Evolutionary conservation across 305 asterid species (phyloP).

Genomic region (Solanum chacoense): DNA sequence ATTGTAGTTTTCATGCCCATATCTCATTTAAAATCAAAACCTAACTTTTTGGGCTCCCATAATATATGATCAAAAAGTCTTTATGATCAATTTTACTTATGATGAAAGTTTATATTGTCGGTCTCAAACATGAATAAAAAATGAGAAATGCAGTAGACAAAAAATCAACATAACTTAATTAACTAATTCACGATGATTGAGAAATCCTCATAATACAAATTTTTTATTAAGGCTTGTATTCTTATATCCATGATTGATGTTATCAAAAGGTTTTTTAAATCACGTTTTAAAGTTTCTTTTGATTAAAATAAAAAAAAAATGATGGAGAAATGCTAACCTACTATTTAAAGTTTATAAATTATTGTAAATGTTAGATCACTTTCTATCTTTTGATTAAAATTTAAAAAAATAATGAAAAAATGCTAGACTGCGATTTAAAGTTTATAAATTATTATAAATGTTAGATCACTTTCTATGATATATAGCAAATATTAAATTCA

Average conservation of each 20-base stretch:
- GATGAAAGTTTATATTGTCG: neutral
- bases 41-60: neutral
- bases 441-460: neutral
- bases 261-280: neutral
- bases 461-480: neutral
- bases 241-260: neutral
- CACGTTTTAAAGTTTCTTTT: neutral
- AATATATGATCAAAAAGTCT: neutral
- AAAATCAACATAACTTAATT: neutral
- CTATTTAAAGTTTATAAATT: neutral
- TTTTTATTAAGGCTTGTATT: neutral
- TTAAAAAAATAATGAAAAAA: neutral
- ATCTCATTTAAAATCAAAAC: neutral
- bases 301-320: neutral
- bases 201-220: neutral
- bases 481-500: neutral
- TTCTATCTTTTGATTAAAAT: neutral
- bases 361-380: neutral
- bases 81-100: neutral
- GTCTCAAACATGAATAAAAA: neutral
- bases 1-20: neutral
- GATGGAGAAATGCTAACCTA: neutral
- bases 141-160: too few relatives aligned
- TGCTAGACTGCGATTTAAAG: neutral
- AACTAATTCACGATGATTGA: neutral